A percentile compares a stretch with the other conserved stretches of the same genome.
Conservation (phyloP, 495 filamentous ascomycete genomes). For the Entonaema liquescens region DNA sequence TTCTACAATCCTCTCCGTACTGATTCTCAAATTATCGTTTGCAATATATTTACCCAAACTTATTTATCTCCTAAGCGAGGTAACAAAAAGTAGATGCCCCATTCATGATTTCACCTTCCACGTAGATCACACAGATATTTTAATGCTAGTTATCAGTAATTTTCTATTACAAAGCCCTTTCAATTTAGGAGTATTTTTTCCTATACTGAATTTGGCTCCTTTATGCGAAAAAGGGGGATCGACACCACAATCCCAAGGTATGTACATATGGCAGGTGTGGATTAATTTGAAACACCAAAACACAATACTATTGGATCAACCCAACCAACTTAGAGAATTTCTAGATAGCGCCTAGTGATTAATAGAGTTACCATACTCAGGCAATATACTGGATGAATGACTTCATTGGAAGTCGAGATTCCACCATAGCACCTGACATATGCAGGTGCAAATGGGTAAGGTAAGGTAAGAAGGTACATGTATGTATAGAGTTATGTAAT, state of each 20-base stretch:
- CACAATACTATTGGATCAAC: background rate
- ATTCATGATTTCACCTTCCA: background rate
- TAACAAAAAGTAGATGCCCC: background rate
- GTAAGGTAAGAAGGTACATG: background rate
- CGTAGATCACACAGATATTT: background rate
- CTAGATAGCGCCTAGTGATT: background rate
- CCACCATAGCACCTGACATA: background rate
- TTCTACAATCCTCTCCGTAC: background rate
- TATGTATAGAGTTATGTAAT: too few relatives aligned
- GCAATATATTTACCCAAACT: background rate
- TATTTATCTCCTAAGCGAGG: background rate
- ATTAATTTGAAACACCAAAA: constrained; percentile 10
- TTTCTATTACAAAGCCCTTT: background rate
- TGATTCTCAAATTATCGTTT: background rate
- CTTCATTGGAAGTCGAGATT: background rate
- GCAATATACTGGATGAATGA: background rate
- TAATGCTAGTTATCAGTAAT: background rate
- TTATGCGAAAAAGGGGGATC: background rate
- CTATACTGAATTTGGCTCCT: background rate
- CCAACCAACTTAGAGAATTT: background rate
- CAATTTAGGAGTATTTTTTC: background rate
- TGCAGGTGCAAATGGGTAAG: constrained; percentile 1
- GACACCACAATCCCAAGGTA: background rate
- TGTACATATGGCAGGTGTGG: background rate
- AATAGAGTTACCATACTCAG: background rate